Base-by-base conservation (phyloP, 2,329 filamentous ascomycete genomes). In the Colletotrichum endophyticum region DNA sequence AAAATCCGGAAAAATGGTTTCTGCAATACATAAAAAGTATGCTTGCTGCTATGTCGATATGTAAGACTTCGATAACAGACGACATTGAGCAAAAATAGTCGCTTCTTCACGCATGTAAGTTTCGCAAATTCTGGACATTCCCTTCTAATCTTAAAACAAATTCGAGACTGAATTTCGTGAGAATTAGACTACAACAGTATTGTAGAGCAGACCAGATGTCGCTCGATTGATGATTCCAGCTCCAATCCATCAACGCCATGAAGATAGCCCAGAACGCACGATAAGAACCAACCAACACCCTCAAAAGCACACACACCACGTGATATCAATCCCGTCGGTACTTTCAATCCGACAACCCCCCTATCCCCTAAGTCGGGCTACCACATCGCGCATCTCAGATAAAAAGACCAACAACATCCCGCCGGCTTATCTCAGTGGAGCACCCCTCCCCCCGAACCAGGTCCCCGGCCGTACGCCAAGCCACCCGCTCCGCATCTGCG, bases 371-470 rank as follows among this genome's bases (percentile, higher is more conserved):
- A 63, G 36, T 72, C 36, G 61, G 72, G 72, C 62, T 36, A 68
- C 12, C 32, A 44, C 27, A 39, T n/a, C 62, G 71, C 63, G 32
- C 75, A 77, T 71, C 75, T 28, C 53, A 70, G 66, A 75, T 75
- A 72, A 22, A 53, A 53, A 75, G 66, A 57, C 75, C 66, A 75
- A 75, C 67, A 28, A 25, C 64, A 28, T 36, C 34, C 34, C 64
- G 30, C 34, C 22, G 66, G 27, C 56, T 75, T 77, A 75, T 75
- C 75, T 75, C 56, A 32, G 72, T 77, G 75, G 75, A 67, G 66
- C 25, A 44, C n/a, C 25, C n/a, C 7, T 4, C 30, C 27, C 32
- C 53, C 28, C 44, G 63, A 30, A 63, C 57, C 70, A 44, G 53
- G 66, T 66, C 75, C 19, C 19, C 70, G 69, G 34, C 28, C 28